Conservation (phyloP, 148 eudicot species). For the Amaranthus hypochondriacus region DNA sequence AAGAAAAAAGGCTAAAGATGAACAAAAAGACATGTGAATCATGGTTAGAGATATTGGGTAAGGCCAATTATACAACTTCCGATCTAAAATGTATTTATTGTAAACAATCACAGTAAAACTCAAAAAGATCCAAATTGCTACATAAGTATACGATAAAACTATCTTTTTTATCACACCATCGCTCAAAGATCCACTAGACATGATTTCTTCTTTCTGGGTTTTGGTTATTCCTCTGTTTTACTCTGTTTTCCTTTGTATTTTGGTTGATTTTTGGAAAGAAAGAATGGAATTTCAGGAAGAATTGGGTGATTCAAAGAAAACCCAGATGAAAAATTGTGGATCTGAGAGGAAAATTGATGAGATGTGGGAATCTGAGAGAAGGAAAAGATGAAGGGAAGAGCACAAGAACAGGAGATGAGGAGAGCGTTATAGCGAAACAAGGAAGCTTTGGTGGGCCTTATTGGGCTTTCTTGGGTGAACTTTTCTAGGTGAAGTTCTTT, state of each 20-base stretch:
- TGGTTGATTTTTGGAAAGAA: neutral
- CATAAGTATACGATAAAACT: slow-evolving; percentile 56
- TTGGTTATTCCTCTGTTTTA: no score
- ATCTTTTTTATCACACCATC: slow-evolving; percentile 57
- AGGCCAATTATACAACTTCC: slow-evolving; percentile 68
- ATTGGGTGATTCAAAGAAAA: neutral
- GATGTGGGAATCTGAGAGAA: slow-evolving; percentile 3
- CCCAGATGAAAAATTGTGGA: slow-evolving; percentile 11
- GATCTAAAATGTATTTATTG: slow-evolving; percentile 81
- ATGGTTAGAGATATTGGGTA: slow-evolving; percentile 70
- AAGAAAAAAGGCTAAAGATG: slow-evolving; percentile 46
- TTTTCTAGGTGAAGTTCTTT: neutral
- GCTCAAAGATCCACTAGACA: slow-evolving; percentile 36
- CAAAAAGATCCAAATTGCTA: slow-evolving; percentile 60
- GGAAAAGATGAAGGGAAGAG: neutral
- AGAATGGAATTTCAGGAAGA: neutral
- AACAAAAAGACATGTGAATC: slow-evolving; percentile 72
- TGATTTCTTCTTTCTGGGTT: neutral
- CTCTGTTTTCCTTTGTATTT: neutral
- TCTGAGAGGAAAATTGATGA: neutral
- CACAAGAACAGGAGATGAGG: neutral
- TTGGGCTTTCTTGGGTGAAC: slow-evolving; percentile 3
- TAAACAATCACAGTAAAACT: slow-evolving; percentile 65
- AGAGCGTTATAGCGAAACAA: slow-evolving; percentile 13
- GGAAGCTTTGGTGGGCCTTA: neutral